These are phyloP conservation scores for Candolleomyces efflorescens DNA, from an alignment of 768 basidiomycete species.

Conservation along the genomic window DNA sequence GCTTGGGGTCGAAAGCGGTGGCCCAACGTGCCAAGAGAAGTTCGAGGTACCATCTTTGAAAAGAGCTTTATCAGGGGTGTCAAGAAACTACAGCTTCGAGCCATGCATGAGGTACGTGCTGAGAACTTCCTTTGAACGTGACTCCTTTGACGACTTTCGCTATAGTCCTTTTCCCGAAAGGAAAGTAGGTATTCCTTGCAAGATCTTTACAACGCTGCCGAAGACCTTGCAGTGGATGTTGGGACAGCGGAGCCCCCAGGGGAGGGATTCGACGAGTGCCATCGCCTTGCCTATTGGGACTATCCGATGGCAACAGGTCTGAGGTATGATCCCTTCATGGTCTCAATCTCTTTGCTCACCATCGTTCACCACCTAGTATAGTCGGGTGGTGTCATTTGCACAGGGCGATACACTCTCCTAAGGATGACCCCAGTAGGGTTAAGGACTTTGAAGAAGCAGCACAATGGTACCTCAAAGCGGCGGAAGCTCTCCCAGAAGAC, in stretches of 20 bases:
- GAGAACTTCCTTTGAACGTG: background rate
- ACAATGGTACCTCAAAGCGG: slow-evolving; percentile 8
- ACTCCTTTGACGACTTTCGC: background rate
- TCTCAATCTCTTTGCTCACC: background rate
- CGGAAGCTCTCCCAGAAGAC: slow-evolving; percentile 27
- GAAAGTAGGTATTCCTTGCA: slow-evolving; percentile 18
- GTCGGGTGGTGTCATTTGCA: slow-evolving; percentile 27
- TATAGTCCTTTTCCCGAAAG: background rate
- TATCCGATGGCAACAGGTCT: slow-evolving; percentile 34
- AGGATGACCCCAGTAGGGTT: background rate
- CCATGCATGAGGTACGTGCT: slow-evolving; percentile 16
- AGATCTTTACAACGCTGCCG: slow-evolving; percentile 25
- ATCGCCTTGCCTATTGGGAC: slow-evolving; percentile 32
- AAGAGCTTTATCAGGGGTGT: slow-evolving; percentile 38
- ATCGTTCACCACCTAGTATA: slow-evolving; percentile 13
- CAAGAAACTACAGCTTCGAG: slow-evolving; percentile 27
- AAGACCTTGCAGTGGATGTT: slow-evolving; percentile 26
- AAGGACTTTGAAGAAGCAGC: background rate
- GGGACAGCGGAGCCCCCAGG: slow-evolving; percentile 16
- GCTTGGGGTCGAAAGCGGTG: slow-evolving; percentile 38
- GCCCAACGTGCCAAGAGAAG: slow-evolving; percentile 31
- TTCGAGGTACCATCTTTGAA: slow-evolving; percentile 41
- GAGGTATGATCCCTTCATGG: slow-evolving; percentile 18
- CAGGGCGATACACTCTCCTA: slow-evolving; percentile 13
- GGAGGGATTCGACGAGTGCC: slow-evolving; percentile 21